Evolutionary conservation across 768 basidiomycete genomes (phyloP).

Genomic region (Hericium rajendrae): DNA sequence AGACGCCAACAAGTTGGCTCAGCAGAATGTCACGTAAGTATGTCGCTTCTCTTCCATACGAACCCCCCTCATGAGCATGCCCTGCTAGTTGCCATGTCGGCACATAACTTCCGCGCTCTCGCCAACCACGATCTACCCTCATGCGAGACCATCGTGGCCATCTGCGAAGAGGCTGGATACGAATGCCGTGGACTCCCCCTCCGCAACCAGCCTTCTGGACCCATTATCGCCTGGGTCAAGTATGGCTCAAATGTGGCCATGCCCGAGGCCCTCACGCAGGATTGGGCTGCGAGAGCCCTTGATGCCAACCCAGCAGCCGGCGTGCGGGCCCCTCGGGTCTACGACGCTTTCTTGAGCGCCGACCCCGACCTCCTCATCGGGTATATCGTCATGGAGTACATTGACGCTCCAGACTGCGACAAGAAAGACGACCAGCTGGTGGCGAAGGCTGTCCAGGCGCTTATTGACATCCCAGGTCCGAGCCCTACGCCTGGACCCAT

Average conservation of each 20-base stretch:
- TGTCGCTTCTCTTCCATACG: neutral
- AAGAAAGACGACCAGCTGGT: neutral
- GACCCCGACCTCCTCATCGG: neutral
- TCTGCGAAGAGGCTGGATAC: neutral
- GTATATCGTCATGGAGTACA: slow-evolving; percentile 15
- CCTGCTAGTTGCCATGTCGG: neutral
- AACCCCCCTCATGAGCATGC: neutral
- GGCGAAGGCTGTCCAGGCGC: slow-evolving; percentile 8
- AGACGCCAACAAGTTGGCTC: too few relatives aligned
- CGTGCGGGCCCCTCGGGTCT: slow-evolving; percentile 10
- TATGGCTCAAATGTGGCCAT: neutral
- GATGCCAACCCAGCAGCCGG: neutral
- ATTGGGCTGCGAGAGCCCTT: neutral
- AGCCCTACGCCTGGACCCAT: slow-evolving; percentile 7
- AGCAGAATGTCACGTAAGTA: neutral
- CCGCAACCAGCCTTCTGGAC: neutral
- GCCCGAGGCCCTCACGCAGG: neutral
- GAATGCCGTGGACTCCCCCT: neutral
- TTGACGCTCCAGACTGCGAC: slow-evolving; percentile 7
- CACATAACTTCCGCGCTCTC: neutral
- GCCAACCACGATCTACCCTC: neutral
- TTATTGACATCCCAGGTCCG: slow-evolving; percentile 9
- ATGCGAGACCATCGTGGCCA: neutral
- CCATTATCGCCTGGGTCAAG: slow-evolving; percentile 1
- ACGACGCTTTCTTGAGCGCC: neutral